Evolutionary conservation across 2,329 filamentous ascomycete genomes (phyloP).

Genomic region (Macroventuria anomochaeta): DNA sequence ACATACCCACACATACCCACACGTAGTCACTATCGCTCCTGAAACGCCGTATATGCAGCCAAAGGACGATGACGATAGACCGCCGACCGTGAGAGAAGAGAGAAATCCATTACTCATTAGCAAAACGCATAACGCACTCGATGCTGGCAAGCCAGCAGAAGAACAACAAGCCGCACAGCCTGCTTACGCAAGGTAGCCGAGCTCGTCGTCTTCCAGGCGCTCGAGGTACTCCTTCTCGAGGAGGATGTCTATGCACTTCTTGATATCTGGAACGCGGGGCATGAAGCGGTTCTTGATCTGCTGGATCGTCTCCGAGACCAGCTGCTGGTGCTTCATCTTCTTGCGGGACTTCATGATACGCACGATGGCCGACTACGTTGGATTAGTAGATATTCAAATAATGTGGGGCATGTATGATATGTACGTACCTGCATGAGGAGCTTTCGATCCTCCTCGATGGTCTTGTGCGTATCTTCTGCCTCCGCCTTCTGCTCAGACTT

Average conservation of each 20-base stretch:
- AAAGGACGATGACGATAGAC: conserved; percentile 10
- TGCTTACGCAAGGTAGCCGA: conserved; percentile 85
- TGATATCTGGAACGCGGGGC: conserved; percentile 93
- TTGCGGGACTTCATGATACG: conserved; percentile 99
- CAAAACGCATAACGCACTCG: conserved; percentile 5
- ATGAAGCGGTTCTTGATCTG: conserved; percentile 94
- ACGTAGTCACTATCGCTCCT: conserved; percentile 2
- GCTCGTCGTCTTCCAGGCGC: conserved; percentile 89
- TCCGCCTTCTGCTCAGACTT: conserved; percentile 97
- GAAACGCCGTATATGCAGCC: conserved; percentile 18
- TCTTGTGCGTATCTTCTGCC: conserved; percentile 97
- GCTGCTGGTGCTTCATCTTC: conserved; percentile 95
- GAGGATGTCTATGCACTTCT: conserved; percentile 98
- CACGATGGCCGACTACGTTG: conserved; percentile 86
- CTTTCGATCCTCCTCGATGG: conserved; percentile 97
- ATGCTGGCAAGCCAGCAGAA: conserved; percentile 4
- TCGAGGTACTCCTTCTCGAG: conserved; percentile 99
- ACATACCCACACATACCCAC: conserved; percentile 4
- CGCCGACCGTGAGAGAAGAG: conserved; percentile 11
- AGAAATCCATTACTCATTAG: conserved; percentile 9
- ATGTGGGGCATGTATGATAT: background rate
- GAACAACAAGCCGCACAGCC: background rate
- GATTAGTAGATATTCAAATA: conserved; percentile 36
- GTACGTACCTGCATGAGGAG: conserved; percentile 88
- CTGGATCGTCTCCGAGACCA: conserved; percentile 93